These are phyloP conservation scores for Phytophthora colocasiae DNA, from an alignment of 352 stramenopile genomes.

Conservation along the genomic window DNA sequence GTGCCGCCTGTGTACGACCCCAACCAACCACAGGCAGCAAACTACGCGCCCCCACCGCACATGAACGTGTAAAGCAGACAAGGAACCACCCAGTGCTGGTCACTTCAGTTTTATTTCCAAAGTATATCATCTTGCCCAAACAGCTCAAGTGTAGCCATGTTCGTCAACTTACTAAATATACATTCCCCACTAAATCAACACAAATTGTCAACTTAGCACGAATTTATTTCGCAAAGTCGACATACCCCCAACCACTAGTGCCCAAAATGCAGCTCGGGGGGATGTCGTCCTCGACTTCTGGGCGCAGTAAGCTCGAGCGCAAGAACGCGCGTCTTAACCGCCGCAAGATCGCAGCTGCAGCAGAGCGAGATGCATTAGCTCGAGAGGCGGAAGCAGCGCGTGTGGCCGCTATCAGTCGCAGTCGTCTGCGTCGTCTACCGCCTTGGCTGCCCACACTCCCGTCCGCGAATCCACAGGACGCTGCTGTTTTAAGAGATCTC, in stretches of 20 bases:
- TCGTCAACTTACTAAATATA: constrained; percentile 1
- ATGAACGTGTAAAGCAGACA: constrained; percentile 35
- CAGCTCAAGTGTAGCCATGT: constrained; percentile 4
- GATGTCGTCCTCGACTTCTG: constrained; percentile 6
- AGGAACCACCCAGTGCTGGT: background rate
- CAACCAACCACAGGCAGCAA: constrained; percentile 27
- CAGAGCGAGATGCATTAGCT: constrained; percentile 32
- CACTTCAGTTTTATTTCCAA: constrained; percentile 22
- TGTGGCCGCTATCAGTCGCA: constrained; percentile 36
- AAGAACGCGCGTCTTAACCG: constrained; percentile 51
- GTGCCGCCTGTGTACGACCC: constrained; percentile 40
- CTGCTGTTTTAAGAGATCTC: constrained; percentile 21
- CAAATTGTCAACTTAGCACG: background rate
- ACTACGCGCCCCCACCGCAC: constrained; percentile 24
- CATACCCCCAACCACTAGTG: constrained; percentile 19
- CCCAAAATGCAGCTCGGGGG: constrained; percentile 3
- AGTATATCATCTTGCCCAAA: constrained; percentile 11
- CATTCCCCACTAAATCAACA: background rate
- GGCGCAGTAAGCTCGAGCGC: constrained; percentile 50
- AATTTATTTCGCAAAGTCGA: background rate
- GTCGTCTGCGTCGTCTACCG: constrained; percentile 35
- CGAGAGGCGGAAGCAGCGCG: constrained; percentile 35
- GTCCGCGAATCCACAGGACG: constrained; percentile 26
- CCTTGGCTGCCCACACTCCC: constrained; percentile 40
- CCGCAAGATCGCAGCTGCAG: constrained; percentile 40